Evolutionary conservation across 768 basidiomycete species (phyloP), one percentile per base, ranked within the genome.

Genomic region (Auricularia cornea): DNA sequence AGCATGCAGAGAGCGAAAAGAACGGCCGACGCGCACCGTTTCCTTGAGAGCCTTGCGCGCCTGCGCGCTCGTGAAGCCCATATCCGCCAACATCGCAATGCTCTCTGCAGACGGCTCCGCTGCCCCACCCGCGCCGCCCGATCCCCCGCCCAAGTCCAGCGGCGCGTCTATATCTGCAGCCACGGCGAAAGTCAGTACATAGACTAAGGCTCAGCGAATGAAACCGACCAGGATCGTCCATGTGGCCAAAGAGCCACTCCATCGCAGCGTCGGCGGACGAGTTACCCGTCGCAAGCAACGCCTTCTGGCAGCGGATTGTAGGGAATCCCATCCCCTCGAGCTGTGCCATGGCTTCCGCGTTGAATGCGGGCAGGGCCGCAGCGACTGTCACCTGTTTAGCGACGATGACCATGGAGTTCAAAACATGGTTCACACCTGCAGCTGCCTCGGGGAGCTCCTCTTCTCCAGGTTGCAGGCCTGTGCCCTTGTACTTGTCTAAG

Each of bases 271-370:
- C 90, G 0, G 89, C 77, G 63, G 86, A 85, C 18, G 73, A 76
- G 67, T 88, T 87, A 0, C 93, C 92, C 0, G 94, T 98, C 0
- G 93, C 94, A 11, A 96, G 78, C 4, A 98, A 73, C 0, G 95
- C 97, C 68, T 93, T 94, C 69, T 96, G 89, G 72, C 91, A 94
- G 28, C 94, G 83, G 8, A 94, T 72, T 0, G 76, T 72, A 0
- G 95, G 90, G 80, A 99, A 98, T 0, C 96, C 96, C 94, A 98
- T 95, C 0, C 77, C 86, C 68, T 91, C 85, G 28, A 98, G 78
- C 75, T 90, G 86, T 0, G 77, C 81, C 78, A 98, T 77, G 0
- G 91, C 89, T 1, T 73, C 84, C 26, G 78, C 83, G 69, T 98
- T 86, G 74, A 95, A 92, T 65, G 84, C 77, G 0, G 88, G 89